Evolutionary conservation across 148 eudicot genomes (phyloP), one percentile per base, ranked within the genome.

Genomic region (Heliamphora exappendiculata): DNA sequence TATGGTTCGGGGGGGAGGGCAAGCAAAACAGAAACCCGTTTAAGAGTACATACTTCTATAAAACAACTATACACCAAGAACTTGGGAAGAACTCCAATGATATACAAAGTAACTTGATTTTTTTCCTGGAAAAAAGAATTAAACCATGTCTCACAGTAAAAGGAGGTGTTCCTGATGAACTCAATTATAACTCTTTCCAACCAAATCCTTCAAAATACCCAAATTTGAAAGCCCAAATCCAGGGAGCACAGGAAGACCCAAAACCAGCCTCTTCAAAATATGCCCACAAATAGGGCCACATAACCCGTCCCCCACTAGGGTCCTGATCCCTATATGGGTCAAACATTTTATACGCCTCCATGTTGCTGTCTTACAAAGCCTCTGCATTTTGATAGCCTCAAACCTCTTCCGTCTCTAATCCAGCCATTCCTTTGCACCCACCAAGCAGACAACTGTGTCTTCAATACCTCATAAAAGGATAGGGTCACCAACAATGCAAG

Each of bases 261-360:
- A 78, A 77, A 92, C 94, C 0, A 97, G 98, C 76, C 97, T 88
- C 84, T 92, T 95, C 0, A 97, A 95, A 49, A 95, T 81, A 87
- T 95, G 98, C 76, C 98, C 98, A 83, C 98, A 95, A n/a, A 74
- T 89, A 92, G 5, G 96, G 86, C 73, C 98, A 95, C 98, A 92
- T 95, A 75, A 92, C 92, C 77, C 86, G 86, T 20, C 98, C 97
- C 74, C 94, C 98, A 70, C 96, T 89, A 17, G 98, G 98, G 67
- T 92, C 92, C 82, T 95, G 98, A 76, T 95, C 97, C 66, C 88
- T 77, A 80, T 95, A 95, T 0, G 98, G 11, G 94, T 92, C 88
- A 87, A 87, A 79, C 98, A 95, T 72, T 95, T 95, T 77, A 97
- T 87, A 80, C 98, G 92, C 91, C 86, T 89, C 74, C 96, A 78